Conservation (phyloP, 1,284 basidiomycete species). For the Peniophora sp. region DNA sequence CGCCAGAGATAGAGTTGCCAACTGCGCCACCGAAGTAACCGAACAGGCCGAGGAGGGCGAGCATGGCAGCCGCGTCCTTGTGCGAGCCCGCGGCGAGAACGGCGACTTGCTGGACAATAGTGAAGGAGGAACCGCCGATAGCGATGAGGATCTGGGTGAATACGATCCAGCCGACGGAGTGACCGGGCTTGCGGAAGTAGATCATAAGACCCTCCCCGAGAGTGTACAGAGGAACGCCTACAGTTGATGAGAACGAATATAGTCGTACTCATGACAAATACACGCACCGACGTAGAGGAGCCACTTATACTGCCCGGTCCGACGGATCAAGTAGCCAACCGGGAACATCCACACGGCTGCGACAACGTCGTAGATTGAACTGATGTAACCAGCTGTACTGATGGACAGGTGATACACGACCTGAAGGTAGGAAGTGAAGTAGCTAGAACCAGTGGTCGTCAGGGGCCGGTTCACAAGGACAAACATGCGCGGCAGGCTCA, state of each 20-base stretch:
- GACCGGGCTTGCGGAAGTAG: conserved; percentile 24
- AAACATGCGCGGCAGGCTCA: conserved; percentile 7
- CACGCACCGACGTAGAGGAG: too few relatives aligned
- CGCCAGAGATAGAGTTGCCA: conserved; percentile 28
- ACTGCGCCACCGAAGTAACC: conserved; percentile 30
- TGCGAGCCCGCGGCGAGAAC: conserved; percentile 28
- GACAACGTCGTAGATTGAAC: too few relatives aligned
- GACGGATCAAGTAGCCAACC: too few relatives aligned
- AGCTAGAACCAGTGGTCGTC: conserved; percentile 25
- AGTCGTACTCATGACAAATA: too few relatives aligned
- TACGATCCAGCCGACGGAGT: conserved; percentile 9
- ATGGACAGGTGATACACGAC: conserved; percentile 18
- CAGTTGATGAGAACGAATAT: too few relatives aligned
- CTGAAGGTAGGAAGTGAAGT: conserved; percentile 9
- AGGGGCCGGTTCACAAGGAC: conserved; percentile 17
- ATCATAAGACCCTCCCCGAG: conserved; percentile 30
- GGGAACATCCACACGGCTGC: too few relatives aligned
- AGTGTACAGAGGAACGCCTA: conserved; percentile 26
- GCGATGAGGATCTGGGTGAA: conserved; percentile 29
- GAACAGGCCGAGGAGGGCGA: conserved; percentile 25
- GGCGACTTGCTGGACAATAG: conserved; percentile 28
- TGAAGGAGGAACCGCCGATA: conserved; percentile 28
- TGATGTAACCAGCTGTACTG: conserved; percentile 11
- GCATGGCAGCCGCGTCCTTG: conserved; percentile 29
- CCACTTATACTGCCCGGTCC: too few relatives aligned